A percentile compares a stretch with the other conserved stretches of the same genome.
Evolutionary conservation across 2,329 filamentous ascomycete species (phyloP).

Genomic region (Trichoderma brevicompactum): DNA sequence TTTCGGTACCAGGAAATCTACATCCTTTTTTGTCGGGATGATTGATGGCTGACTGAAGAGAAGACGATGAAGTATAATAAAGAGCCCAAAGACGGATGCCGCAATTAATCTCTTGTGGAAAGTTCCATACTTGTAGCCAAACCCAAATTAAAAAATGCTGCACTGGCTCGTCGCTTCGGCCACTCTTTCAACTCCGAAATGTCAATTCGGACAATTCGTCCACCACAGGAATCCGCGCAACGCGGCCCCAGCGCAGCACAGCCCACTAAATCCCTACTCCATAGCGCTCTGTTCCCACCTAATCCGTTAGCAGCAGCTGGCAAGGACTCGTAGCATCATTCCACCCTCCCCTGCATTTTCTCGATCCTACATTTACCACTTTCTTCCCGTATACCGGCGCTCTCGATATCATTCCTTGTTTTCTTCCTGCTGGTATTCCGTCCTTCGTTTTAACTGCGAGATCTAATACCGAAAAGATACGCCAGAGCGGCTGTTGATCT

Average conservation of each 20-base stretch:
- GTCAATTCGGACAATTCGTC: conserved; percentile 1
- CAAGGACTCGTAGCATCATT: neutral
- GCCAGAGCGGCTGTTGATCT: neutral
- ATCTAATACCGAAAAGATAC: neutral
- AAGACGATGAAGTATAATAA: too few relatives aligned
- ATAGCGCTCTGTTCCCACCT: neutral
- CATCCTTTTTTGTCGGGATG: too few relatives aligned
- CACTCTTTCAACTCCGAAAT: conserved; percentile 6
- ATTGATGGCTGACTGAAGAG: too few relatives aligned
- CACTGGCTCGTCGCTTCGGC: conserved; percentile 11
- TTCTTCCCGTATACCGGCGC: neutral
- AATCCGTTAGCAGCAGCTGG: neutral
- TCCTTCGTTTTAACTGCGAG: neutral
- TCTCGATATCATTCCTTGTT: neutral
- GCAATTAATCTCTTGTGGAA: too few relatives aligned
- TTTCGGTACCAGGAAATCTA: too few relatives aligned
- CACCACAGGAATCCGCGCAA: conserved; percentile 4
- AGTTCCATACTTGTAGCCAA: too few relatives aligned
- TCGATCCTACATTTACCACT: conserved; percentile 4
- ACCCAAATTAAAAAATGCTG: too few relatives aligned
- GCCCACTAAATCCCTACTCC: neutral
- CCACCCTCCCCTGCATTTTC: neutral
- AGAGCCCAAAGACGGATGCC: too few relatives aligned
- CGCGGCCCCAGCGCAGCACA: conserved; percentile 10
- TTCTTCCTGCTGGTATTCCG: neutral